Conservation (phyloP, 1,139 yeast genomes). For the Diutina catenulata region DNA sequence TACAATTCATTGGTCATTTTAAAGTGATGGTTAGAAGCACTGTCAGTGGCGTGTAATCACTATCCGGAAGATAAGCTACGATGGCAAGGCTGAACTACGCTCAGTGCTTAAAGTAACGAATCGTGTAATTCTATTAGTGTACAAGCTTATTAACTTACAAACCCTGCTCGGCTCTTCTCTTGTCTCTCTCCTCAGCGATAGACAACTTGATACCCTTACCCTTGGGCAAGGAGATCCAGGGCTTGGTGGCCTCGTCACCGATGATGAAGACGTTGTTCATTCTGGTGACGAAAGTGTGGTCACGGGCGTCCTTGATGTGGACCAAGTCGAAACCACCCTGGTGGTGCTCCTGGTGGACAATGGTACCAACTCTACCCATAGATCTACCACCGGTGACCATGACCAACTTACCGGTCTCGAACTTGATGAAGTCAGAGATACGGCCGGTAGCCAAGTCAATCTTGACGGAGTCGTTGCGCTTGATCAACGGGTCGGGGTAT, state of each 20-base stretch:
- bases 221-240: slow-evolving; percentile 96
- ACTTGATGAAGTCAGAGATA: slow-evolving; percentile 83
- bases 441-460: slow-evolving; percentile 93
- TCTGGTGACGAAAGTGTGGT: slow-evolving; percentile 98
- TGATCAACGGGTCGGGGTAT: slow-evolving; percentile 97
- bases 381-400: slow-evolving; percentile 99
- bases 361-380: slow-evolving; percentile 99
- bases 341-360: slow-evolving; percentile 97
- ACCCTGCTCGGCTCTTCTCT: slow-evolving; percentile 74
- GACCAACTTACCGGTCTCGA: slow-evolving; percentile 90
- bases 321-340: slow-evolving; percentile 99
- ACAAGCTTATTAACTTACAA: slow-evolving; percentile 16
- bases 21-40: too few relatives aligned
- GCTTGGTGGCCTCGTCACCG: slow-evolving; percentile 92
- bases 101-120: too few relatives aligned
- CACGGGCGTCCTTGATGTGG: slow-evolving; percentile 95
- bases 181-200: slow-evolving; percentile 99
- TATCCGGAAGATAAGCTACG: too few relatives aligned
- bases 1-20: too few relatives aligned
- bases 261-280: slow-evolving; percentile 91
- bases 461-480: slow-evolving; percentile 95
- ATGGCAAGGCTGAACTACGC: too few relatives aligned
- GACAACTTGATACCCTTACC: slow-evolving; percentile 99
- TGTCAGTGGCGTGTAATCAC: too few relatives aligned
- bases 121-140: too few relatives aligned